A percentile compares a stretch with the other conserved stretches of the same genome.
Conservation (phyloP, 2,329 filamentous ascomycete genomes). For the Sporothrix phasma region DNA sequence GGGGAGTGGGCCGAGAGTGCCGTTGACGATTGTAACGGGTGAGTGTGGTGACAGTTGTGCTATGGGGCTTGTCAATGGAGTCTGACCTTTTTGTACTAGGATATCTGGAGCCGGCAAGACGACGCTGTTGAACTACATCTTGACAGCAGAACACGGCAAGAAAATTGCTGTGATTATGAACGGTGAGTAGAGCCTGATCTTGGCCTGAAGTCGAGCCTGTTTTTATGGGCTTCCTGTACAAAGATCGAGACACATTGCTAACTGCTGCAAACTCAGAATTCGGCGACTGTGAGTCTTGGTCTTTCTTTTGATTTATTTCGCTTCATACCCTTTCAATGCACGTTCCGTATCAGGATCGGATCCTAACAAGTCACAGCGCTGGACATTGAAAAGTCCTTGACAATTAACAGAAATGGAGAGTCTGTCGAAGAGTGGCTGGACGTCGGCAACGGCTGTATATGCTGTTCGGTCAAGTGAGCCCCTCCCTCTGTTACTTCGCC, state of each 20-base stretch:
- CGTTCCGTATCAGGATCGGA: too few relatives aligned
- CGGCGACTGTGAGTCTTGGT: slow-evolving; percentile 34
- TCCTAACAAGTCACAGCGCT: slow-evolving; percentile 52
- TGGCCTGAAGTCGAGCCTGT: too few relatives aligned
- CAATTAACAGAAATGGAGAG: slow-evolving; percentile 73
- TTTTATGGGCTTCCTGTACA: too few relatives aligned
- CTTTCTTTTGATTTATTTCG: neutral
- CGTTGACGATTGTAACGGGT: slow-evolving; percentile 79
- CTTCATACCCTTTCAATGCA: too few relatives aligned
- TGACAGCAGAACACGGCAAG: slow-evolving; percentile 91
- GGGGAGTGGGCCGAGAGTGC: slow-evolving; percentile 58
- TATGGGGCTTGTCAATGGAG: neutral
- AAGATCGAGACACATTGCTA: neutral
- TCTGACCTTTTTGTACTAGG: slow-evolving; percentile 39
- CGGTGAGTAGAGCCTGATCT: slow-evolving; percentile 34
- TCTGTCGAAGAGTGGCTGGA: slow-evolving; percentile 92
- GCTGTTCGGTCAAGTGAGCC: slow-evolving; percentile 83
- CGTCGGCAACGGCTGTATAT: slow-evolving; percentile 92
- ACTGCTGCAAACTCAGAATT: slow-evolving; percentile 49
- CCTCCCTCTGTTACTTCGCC: neutral
- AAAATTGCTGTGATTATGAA: slow-evolving; percentile 98
- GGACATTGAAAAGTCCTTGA: slow-evolving; percentile 93
- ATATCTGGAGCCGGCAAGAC: slow-evolving; percentile 96
- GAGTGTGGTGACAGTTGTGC: neutral
- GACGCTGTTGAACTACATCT: slow-evolving; percentile 88